Conservation (phyloP, 2,329 filamentous ascomycete species). For the Metarhizium sp. region DNA sequence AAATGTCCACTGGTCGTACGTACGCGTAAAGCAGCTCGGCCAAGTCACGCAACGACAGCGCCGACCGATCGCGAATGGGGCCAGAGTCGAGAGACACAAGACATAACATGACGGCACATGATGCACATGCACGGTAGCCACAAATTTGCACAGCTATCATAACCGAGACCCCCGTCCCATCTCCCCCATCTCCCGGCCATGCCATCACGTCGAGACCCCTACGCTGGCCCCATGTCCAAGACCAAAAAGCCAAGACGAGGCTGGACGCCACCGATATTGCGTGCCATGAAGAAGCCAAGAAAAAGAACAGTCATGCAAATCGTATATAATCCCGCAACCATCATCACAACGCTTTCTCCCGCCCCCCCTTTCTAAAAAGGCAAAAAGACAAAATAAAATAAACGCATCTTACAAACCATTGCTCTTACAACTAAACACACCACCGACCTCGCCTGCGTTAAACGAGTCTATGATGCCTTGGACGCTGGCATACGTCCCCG, state of each 20-base stretch:
- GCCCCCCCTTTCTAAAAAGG: not conserved
- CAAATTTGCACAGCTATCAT: not conserved
- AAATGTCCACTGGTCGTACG: too few relatives aligned
- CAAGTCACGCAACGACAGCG: not conserved
- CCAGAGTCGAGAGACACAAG: not conserved
- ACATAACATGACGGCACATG: not conserved
- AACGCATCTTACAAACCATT: constrained; percentile 46
- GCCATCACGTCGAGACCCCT: not conserved
- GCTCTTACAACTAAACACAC: constrained; percentile 63
- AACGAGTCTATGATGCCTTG: constrained; percentile 70
- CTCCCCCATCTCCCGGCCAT: not conserved
- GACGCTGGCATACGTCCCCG: constrained; percentile 72
- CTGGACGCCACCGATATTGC: not conserved
- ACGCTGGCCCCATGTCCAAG: not conserved
- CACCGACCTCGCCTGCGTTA: constrained; percentile 50
- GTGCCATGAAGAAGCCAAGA: not conserved
- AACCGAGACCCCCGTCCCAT: not conserved
- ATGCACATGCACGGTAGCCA: not conserved
- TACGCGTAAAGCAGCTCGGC: too few relatives aligned
- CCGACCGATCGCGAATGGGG: not conserved
- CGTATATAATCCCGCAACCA: not conserved
- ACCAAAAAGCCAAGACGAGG: not conserved
- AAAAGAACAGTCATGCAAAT: not conserved
- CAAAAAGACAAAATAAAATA: not conserved
- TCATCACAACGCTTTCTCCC: not conserved